phyloP scores from a whole-genome alignment of 805 yeast genomes.

The Candida methanosorbosa region DNA sequence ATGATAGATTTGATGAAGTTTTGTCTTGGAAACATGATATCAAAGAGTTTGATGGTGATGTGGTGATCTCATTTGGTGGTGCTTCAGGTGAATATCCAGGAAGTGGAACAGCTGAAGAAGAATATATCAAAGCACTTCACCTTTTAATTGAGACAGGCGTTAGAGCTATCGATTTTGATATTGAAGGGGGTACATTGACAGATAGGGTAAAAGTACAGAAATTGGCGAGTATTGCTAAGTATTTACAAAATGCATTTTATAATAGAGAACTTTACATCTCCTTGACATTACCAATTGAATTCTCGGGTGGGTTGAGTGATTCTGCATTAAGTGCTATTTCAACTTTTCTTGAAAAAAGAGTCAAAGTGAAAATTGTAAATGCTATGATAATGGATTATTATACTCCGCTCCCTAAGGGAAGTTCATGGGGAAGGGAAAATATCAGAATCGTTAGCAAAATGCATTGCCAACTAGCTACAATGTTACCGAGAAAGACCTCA shows the following conservation, averaged over 20 bases:
- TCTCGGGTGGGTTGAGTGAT: slow-evolving; percentile 12
- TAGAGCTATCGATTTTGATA: slow-evolving; percentile 20
- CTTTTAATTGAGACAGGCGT: slow-evolving; percentile 10
- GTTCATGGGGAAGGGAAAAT: slow-evolving; percentile 21
- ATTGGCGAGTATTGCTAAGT: slow-evolving; percentile 9
- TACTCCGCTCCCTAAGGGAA: slow-evolving; percentile 12
- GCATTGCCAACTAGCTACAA: slow-evolving; percentile 7
- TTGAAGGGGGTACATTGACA: slow-evolving; percentile 17
- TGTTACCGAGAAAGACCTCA: slow-evolving; percentile 2
- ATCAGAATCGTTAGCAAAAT: slow-evolving; percentile 13
- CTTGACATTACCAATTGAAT: slow-evolving; percentile 22
- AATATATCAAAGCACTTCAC: slow-evolving; percentile 7
- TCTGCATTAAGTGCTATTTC: slow-evolving; percentile 10
- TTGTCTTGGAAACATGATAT: slow-evolving; percentile 17
- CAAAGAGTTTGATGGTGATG: slow-evolving; percentile 8
- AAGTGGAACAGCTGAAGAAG: slow-evolving; percentile 5
- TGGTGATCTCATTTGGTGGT: slow-evolving; percentile 24
- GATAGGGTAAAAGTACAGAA: slow-evolving; percentile 3
- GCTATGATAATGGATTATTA: slow-evolving; percentile 25
- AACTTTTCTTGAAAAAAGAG: slow-evolving; percentile 3
- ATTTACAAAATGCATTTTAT: slow-evolving; percentile 4
- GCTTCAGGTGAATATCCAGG: slow-evolving; percentile 20
- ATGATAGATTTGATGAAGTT: slow-evolving; percentile 17
- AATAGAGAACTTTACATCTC: slow-evolving; percentile 8
- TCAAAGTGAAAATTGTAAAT: slow-evolving; percentile 12